Percentiles rank a stretch among this genome's conserved stretches.
Evolutionary conservation across 768 basidiomycete genomes (phyloP).

Genomic region (Tricholomella constricta): DNA sequence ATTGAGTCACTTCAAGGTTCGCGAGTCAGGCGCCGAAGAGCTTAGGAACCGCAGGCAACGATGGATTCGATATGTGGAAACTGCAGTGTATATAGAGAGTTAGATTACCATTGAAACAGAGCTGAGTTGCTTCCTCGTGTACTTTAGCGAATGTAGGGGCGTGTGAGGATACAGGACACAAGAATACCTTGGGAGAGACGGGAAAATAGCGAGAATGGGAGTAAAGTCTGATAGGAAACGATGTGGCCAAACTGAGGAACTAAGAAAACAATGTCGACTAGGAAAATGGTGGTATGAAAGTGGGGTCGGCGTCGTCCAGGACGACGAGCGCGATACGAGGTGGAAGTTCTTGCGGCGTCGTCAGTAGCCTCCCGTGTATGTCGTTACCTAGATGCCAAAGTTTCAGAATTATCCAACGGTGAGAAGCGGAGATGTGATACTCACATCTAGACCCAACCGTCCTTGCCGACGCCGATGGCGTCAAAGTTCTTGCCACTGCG

Average conservation of each 20-base stretch:
- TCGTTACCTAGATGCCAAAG: constrained; percentile 25
- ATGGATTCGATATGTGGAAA: background rate
- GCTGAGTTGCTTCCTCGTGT: constrained; percentile 7
- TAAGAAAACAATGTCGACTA: constrained; percentile 14
- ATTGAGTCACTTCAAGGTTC: too few relatives aligned
- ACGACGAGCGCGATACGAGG: constrained; percentile 15
- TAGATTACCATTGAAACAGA: constrained; percentile 10
- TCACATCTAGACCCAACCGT: constrained; percentile 71
- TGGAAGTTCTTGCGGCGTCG: constrained; percentile 6
- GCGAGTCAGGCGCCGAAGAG: background rate
- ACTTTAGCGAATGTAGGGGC: constrained; percentile 1
- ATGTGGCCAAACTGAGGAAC: constrained; percentile 1
- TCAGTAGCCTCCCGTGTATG: constrained; percentile 26
- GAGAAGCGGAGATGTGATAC: constrained; percentile 36
- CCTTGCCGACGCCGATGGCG: constrained; percentile 75
- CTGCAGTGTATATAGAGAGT: constrained; percentile 1
- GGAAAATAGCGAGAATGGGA: background rate
- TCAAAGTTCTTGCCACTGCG: constrained; percentile 86
- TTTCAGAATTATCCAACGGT: constrained; percentile 55
- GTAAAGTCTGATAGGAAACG: background rate
- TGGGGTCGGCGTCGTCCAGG: constrained; percentile 4
- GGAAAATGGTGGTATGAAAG: constrained; percentile 8
- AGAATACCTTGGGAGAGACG: constrained; percentile 8
- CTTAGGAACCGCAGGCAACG: constrained; percentile 1
- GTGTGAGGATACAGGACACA: constrained; percentile 4